A percentile compares a stretch with the other conserved stretches of the same genome.
phyloP scores from a whole-genome alignment of 192 early-diverging fungal species.

The Thamnidium elegans region DNA sequence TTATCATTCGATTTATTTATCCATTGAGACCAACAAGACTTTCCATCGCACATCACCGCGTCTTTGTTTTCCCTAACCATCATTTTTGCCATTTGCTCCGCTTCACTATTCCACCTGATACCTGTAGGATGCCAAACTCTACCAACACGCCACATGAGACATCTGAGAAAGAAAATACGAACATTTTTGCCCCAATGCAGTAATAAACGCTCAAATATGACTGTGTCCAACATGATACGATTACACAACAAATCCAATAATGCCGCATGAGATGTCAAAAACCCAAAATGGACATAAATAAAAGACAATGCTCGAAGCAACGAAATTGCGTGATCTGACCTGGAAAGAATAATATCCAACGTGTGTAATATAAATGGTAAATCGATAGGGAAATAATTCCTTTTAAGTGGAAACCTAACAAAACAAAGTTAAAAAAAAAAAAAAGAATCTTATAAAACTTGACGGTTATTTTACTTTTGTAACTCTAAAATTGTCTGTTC shows the following conservation, averaged over 20 bases:
- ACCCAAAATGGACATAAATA: constrained; percentile 45
- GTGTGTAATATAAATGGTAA: constrained; percentile 42
- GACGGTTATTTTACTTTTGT: background rate
- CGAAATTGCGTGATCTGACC: constrained; percentile 44
- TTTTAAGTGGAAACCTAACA: background rate
- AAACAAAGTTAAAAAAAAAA: background rate
- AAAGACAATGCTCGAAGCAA: constrained; percentile 46
- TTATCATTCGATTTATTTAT: background rate
- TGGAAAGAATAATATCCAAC: constrained; percentile 35
- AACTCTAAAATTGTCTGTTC: constrained; percentile 39
- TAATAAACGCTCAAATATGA: constrained; percentile 46
- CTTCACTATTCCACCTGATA: background rate
- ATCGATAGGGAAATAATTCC: constrained; percentile 17
- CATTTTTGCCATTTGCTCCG: background rate
- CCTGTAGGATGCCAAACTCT: constrained; percentile 20
- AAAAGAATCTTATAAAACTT: background rate
- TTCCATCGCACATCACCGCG: background rate
- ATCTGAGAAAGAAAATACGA: constrained; percentile 43
- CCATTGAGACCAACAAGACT: background rate
- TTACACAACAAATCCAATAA: constrained; percentile 39
- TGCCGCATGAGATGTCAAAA: constrained; percentile 39
- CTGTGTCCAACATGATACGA: constrained; percentile 33
- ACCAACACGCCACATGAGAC: constrained; percentile 44
- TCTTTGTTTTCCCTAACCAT: background rate
- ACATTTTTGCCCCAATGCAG: constrained; percentile 49